Evolutionary conservation across 352 stramenopile species (phyloP).

Genomic region (Globisporangium emineosum): DNA sequence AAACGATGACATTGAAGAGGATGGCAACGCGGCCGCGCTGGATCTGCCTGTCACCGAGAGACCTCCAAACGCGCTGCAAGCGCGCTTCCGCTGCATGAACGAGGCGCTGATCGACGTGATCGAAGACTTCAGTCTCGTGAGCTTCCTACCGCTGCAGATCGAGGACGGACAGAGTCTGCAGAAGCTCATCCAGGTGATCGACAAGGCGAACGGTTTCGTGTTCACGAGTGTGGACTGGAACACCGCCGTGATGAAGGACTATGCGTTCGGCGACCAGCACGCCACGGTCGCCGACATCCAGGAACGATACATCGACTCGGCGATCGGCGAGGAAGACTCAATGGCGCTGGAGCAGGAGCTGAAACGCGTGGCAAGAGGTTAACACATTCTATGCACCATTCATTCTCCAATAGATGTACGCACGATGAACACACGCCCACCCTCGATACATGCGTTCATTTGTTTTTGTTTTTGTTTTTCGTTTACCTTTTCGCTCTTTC

Average conservation of each 20-base stretch:
- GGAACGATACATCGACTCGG: slow-evolving; percentile 66
- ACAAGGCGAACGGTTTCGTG: slow-evolving; percentile 84
- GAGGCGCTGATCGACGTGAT: slow-evolving; percentile 83
- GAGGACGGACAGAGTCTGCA: slow-evolving; percentile 66
- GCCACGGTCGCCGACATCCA: slow-evolving; percentile 41
- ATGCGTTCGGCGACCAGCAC: slow-evolving; percentile 59
- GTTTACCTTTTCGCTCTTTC: slow-evolving; percentile 1
- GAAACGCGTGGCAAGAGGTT: slow-evolving; percentile 22
- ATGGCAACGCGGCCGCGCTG: slow-evolving; percentile 26
- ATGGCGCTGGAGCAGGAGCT: slow-evolving; percentile 32
- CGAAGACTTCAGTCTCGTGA: slow-evolving; percentile 86
- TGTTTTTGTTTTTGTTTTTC: slow-evolving; percentile 3
- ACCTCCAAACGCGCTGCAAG: slow-evolving; percentile 30
- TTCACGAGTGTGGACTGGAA: slow-evolving; percentile 81
- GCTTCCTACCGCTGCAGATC: slow-evolving; percentile 79
- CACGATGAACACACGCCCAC: neutral
- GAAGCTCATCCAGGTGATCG: slow-evolving; percentile 65
- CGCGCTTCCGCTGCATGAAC: slow-evolving; percentile 82
- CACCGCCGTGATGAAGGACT: slow-evolving; percentile 70
- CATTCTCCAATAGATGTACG: slow-evolving; percentile 2
- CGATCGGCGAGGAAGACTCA: slow-evolving; percentile 25
- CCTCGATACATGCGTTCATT: slow-evolving; percentile 5
- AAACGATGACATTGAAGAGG: slow-evolving; percentile 45
- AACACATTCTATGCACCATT: neutral
- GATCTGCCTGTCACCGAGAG: slow-evolving; percentile 27